phyloP scores from a whole-genome alignment of 768 basidiomycete genomes.

The Lactarius deliciosus region DNA sequence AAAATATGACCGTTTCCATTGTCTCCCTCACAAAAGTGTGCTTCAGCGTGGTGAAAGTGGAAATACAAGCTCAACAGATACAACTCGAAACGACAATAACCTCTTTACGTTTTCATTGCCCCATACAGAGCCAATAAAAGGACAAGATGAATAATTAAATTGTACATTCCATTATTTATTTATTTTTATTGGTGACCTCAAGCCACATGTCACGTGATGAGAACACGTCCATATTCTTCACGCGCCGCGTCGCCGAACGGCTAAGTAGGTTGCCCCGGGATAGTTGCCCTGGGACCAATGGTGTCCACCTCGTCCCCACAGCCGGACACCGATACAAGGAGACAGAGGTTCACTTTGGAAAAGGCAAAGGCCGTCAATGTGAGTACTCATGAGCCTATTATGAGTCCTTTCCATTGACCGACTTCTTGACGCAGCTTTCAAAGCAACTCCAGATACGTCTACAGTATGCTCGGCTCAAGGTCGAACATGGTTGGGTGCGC shows the following conservation, averaged over 20 bases:
- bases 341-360: conserved; percentile 50
- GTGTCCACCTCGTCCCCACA: conserved; percentile 15
- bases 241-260: conserved; percentile 13
- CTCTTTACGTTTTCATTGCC: too few relatives aligned
- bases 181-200: not conserved
- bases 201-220: conserved; percentile 24
- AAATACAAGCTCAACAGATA: too few relatives aligned
- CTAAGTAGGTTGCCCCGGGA: too few relatives aligned
- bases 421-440: conserved; percentile 47
- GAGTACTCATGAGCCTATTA: conserved; percentile 14
- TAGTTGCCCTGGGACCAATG: conserved; percentile 12
- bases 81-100: too few relatives aligned
- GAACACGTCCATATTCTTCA: conserved; percentile 29
- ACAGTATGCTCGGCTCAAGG: conserved; percentile 73
- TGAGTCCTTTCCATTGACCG: not conserved
- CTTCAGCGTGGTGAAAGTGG: too few relatives aligned
- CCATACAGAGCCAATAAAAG: too few relatives aligned
- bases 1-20: too few relatives aligned
- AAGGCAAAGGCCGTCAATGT: conserved; percentile 60
- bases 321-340: conserved; percentile 35
- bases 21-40: too few relatives aligned
- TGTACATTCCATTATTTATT: not conserved
- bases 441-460: conserved; percentile 71
- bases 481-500: conserved; percentile 76
- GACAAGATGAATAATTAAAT: not conserved